phyloP scores from a whole-genome alignment of 2,329 filamentous ascomycete species.

The Nothopassalora personata region DNA sequence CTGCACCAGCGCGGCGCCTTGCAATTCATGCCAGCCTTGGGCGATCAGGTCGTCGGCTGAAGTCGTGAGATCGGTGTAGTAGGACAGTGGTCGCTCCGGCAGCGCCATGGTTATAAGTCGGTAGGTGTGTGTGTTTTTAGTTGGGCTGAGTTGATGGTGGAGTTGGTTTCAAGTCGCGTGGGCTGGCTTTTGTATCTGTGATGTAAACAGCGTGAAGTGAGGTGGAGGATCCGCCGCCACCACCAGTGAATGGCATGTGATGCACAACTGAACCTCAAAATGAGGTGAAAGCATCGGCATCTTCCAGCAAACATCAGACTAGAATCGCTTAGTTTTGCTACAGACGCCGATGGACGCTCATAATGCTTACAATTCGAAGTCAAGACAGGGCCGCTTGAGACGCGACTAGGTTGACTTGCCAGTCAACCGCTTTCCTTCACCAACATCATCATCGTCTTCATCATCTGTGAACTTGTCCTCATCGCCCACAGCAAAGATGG shows the following conservation, averaged over 20 bases:
- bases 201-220: not conserved
- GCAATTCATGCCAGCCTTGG: not conserved
- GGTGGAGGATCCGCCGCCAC: not conserved
- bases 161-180: not conserved
- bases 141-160: not conserved
- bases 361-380: not conserved
- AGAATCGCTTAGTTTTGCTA: not conserved
- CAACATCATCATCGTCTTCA: constrained; percentile 46
- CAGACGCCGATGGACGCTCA: not conserved
- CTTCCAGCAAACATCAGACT: not conserved
- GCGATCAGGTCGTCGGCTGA: not conserved
- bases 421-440: constrained; percentile 42
- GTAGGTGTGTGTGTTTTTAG: not conserved
- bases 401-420: constrained; percentile 29
- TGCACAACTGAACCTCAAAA: not conserved
- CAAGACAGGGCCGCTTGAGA: too few relatives aligned
- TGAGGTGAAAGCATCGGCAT: not conserved
- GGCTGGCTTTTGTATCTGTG: not conserved
- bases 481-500: constrained; percentile 86
- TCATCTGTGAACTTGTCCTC: constrained; percentile 84
- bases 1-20: not conserved
- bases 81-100: not conserved
- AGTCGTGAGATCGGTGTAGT: not conserved
- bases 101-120: not conserved
- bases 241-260: not conserved